Conservation (phyloP, 202 grass and related monocot genomes). For the Setaria italica region DNA sequence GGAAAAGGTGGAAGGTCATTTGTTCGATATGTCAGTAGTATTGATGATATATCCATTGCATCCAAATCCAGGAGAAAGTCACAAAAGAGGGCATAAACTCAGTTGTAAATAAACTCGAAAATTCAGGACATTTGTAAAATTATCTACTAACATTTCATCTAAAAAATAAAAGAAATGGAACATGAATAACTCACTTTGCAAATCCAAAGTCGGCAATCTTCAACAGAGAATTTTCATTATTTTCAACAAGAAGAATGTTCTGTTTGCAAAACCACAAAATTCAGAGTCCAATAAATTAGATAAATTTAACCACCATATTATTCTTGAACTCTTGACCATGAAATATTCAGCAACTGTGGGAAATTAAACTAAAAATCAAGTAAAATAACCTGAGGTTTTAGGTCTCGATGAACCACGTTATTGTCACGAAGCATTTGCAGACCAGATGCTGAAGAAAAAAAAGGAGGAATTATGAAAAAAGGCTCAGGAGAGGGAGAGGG, state of each 20-base stretch:
- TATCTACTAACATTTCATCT: constrained; percentile 27
- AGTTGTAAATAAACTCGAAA: constrained; percentile 17
- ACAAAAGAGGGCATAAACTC: not conserved
- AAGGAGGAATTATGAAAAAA: constrained; percentile 1
- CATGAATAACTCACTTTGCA: constrained; percentile 81
- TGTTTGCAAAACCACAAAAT: constrained; percentile 58
- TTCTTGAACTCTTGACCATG: constrained; percentile 25
- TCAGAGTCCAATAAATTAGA: constrained; percentile 34
- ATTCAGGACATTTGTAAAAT: constrained; percentile 9
- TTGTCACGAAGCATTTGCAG: constrained; percentile 83
- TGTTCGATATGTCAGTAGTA: not conserved
- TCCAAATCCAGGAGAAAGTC: constrained; percentile 32
- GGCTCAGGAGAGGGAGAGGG: not conserved
- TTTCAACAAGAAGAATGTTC: constrained; percentile 91
- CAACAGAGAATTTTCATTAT: constrained; percentile 72
- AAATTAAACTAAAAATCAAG: constrained; percentile 24
- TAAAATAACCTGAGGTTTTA: constrained; percentile 88
- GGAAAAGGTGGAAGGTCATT: not conserved
- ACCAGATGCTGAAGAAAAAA: constrained; percentile 75
- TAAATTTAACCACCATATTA: constrained; percentile 19
- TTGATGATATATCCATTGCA: constrained; percentile 6
- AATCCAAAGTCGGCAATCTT: constrained; percentile 99
- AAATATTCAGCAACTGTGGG: constrained; percentile 28
- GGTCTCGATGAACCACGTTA: constrained; percentile 96
- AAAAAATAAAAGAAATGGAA: constrained; percentile 32